phyloP scores from a whole-genome alignment of 2,329 filamentous ascomycete species.

The Beauveria caledonica region DNA sequence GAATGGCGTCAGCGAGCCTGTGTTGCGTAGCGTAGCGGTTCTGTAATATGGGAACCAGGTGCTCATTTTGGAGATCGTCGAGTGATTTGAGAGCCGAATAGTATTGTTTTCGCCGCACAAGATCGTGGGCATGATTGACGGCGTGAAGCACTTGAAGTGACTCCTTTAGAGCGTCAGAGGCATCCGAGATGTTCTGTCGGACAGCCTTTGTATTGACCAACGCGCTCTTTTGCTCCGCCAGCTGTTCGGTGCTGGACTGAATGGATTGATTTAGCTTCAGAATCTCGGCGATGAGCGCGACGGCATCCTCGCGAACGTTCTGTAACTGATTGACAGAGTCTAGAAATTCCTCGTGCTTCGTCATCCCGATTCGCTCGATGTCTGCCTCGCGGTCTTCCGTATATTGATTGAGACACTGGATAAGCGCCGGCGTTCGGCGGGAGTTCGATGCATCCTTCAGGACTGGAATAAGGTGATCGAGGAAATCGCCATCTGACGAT shows the following conservation, averaged over 20 bases:
- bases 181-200: constrained; percentile 91
- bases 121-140: constrained; percentile 88
- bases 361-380: constrained; percentile 89
- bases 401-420: constrained; percentile 64
- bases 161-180: constrained; percentile 77
- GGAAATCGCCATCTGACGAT: constrained; percentile 83
- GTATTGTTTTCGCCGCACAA: constrained; percentile 87
- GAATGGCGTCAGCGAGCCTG: constrained; percentile 90
- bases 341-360: constrained; percentile 95
- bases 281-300: constrained; percentile 82
- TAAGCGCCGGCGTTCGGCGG: constrained; percentile 62
- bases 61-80: constrained; percentile 93
- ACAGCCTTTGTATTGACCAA: constrained; percentile 88
- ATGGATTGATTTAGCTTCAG: constrained; percentile 90
- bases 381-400: constrained; percentile 80
- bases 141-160: constrained; percentile 87
- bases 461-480: constrained; percentile 90
- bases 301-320: constrained; percentile 81
- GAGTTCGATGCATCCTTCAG: constrained; percentile 81
- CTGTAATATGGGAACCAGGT: constrained; percentile 63
- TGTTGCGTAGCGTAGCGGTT: constrained; percentile 89
- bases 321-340: constrained; percentile 91
- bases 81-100: constrained; percentile 90
- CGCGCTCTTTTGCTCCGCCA: constrained; percentile 89
- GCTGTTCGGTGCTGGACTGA: constrained; percentile 85